Base-by-base conservation (phyloP, 306 rosid genomes). In the Pyrus pyrifolia region DNA sequence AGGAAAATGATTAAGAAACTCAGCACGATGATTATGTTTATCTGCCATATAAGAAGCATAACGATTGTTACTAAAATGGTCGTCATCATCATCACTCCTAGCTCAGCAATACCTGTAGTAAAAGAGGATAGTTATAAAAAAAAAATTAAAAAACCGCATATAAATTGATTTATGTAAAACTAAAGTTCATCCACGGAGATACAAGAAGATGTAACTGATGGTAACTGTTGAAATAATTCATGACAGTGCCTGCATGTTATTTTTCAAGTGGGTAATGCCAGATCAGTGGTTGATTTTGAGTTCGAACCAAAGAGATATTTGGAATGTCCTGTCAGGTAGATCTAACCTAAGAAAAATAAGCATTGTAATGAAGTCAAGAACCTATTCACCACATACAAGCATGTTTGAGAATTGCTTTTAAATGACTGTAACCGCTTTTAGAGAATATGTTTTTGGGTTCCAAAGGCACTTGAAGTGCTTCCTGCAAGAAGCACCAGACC, bases 1-100 rank as follows among this genome's bases (percentile, higher is more conserved):
- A 93, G 85, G 89, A 93, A 91, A 77, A 93, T 80, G 71, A 88
- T 79, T 7, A 72, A n/a, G 42, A 93, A 93, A 82, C 77, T 79
- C 70, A 91, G 71, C 80, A 90, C 98, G 35, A 93, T 60, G 70
- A 91, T 21, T 53, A 93, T 88, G 82, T 87, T 90, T 80, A 88
- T 87, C 89, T 91, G 98, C 98, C 98, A 93, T 85, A 93, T 93
- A 84, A 93, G 98, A 75, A 93, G 96, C 98, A 93, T 93, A 67
- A 93, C 98, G 75, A 93, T 86, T 80, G 98, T 91, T 62, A 90
- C 94, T 81, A 93, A 84, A 71, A 89, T 74, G 49, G 98, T 91
- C 23, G 98, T 91, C 98, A 90, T 93, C 98, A 93, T 93, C 98
- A 93, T 93, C 76, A 93, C 90, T 81, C 98, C 98, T 82, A 93